Evolutionary conservation across 169 alveolate species (phyloP), one percentile per base, ranked within the genome.

Genomic region (Babesia sp.): DNA sequence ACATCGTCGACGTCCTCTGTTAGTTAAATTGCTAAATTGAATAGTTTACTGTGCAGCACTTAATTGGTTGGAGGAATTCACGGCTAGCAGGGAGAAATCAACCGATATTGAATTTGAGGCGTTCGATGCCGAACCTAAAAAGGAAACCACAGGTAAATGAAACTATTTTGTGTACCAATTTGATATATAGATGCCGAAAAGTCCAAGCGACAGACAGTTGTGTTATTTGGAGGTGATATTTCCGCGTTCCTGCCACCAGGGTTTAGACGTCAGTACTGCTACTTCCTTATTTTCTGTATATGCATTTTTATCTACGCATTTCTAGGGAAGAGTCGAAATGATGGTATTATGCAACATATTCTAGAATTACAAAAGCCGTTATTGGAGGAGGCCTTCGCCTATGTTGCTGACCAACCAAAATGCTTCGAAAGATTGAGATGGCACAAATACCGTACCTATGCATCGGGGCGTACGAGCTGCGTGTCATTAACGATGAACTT

Each of bases 381-480:
- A 44, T 45, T 79, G 37, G 60, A 57, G 53, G 84, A 79, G 16
- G 22, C 68, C 71, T 79, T 79, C 70, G 82, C 82, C 20, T 56
- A 50, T 53, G 28, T 79, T 42, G 87, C 64, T 28, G 68, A 61
- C 33, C 56, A 57, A 28, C 74, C 67, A 7, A 20, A 5, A 12
- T 45, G 16, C 61, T 50, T n/a, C 61, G 74, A 64, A 33, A 12
- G 46, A 20, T 12, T 29, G 31, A 34, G 12, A 33, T 29, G 22
- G 29, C 34, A 57, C 33, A 33, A 22, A 53, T 79, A 69, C 53
- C 75, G 66, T 28, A 59, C 36, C 24, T 79, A 45, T 42, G 76
- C 78, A 24, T 70, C 87, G 0, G 87, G 87, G 28, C 53, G 87
- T 26, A 79, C 87, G 8, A 79, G 87, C 63, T 79, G 87, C 61